These are phyloP conservation scores for Leucaena leucocephala DNA, from an alignment of 306 rosid species.

Conservation along the genomic window DNA sequence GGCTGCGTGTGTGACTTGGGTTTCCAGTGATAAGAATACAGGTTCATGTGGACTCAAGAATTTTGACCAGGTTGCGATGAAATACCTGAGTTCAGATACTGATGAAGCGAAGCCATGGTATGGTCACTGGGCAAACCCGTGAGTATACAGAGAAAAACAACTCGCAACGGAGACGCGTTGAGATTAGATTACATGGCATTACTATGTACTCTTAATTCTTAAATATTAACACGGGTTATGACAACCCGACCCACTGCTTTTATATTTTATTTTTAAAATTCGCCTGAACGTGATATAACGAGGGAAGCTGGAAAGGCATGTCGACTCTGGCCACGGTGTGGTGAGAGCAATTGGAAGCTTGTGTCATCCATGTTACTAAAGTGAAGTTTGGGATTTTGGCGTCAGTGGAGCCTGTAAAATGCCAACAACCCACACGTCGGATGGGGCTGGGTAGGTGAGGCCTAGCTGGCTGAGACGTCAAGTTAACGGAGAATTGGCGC, in stretches of 20 bases:
- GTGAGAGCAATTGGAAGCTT: too few species aligned
- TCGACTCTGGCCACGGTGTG: too few species aligned
- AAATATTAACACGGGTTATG: not conserved
- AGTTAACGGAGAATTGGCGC: not conserved
- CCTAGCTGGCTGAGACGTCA: not conserved
- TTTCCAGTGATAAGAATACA: too few species aligned
- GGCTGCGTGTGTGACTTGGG: not conserved
- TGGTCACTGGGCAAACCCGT: too few species aligned
- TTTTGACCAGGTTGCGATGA: not conserved
- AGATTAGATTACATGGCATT: too few species aligned
- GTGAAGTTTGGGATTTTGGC: not conserved
- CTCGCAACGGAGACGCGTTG: too few species aligned
- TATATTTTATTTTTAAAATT: too few species aligned
- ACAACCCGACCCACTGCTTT: not conserved
- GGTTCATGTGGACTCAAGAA: not conserved
- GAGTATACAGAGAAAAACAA: too few species aligned
- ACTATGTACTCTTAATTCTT: too few species aligned
- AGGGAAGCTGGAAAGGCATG: too few species aligned
- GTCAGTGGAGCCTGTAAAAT: not conserved
- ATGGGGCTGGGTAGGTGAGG: not conserved
- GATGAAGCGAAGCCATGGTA: not conserved
- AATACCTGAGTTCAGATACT: not conserved
- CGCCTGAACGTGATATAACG: too few species aligned
- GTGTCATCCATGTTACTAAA: too few species aligned
- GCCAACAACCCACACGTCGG: not conserved